Percentiles rank a stretch among this genome's conserved stretches.
Evolutionary conservation across 805 yeast species (phyloP).

Genomic region (Osmozyma mogii): DNA sequence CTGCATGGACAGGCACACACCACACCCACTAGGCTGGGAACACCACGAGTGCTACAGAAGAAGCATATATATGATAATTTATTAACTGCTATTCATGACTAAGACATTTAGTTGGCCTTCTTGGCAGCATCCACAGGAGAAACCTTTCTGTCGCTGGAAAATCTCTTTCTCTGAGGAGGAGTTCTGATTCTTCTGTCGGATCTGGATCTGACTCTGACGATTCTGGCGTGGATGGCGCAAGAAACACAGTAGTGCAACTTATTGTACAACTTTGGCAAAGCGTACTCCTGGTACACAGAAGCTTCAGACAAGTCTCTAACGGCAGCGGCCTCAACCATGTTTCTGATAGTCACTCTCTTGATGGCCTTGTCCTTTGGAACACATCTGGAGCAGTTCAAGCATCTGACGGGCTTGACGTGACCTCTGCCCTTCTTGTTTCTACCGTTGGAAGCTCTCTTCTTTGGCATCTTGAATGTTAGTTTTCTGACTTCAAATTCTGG

Average conservation of each 20-base stretch:
- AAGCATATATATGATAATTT: too few relatives aligned
- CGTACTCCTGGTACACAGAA: constrained; percentile 98
- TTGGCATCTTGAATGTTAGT: constrained; percentile 71
- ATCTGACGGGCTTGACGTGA: constrained; percentile 99
- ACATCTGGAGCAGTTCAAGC: constrained; percentile 99
- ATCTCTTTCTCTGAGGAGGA: constrained; percentile 99
- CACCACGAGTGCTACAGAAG: too few relatives aligned
- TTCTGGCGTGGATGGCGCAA: constrained; percentile 99
- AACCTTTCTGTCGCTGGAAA: constrained; percentile 92
- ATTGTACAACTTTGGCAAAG: constrained; percentile 99
- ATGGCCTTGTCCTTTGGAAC: constrained; percentile 99
- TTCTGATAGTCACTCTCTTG: constrained; percentile 99
- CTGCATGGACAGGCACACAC: too few relatives aligned
- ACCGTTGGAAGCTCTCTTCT: constrained; percentile 99
- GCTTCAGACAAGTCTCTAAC: constrained; percentile 99
- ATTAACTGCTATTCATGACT: too few relatives aligned
- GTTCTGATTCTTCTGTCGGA: constrained; percentile 97
- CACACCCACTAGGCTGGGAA: too few relatives aligned
- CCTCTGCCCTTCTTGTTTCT: constrained; percentile 99
- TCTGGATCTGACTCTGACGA: constrained; percentile 99
- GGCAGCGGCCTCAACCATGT: constrained; percentile 99
- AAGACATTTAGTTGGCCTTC: constrained; percentile 70
- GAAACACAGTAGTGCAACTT: constrained; percentile 99
- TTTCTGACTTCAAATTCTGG: too few relatives aligned
- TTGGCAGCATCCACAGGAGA: constrained; percentile 97